Evolutionary conservation across 2,329 filamentous ascomycete genomes (phyloP).

Genomic region (Colletotrichum tropicale): DNA sequence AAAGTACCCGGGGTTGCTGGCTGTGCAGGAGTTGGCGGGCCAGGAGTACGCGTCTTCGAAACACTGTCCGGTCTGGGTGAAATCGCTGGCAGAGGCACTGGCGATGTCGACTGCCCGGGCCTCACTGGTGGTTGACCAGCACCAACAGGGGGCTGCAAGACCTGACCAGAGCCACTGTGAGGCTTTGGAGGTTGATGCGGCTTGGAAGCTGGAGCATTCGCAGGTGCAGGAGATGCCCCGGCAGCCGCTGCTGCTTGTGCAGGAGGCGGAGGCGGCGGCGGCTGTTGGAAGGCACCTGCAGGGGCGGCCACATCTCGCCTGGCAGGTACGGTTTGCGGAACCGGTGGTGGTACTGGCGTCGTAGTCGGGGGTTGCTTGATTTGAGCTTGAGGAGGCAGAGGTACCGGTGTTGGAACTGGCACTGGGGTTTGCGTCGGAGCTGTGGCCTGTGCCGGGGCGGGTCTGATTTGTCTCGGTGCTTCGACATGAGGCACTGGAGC

Average conservation of each 20-base stretch:
- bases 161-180: conserved; percentile 30
- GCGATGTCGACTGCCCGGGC: conserved; percentile 18
- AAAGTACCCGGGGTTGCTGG: conserved; percentile 28
- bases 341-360: not conserved
- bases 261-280: not conserved
- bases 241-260: not conserved
- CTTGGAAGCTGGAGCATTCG: conserved; percentile 24
- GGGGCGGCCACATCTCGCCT: conserved; percentile 10
- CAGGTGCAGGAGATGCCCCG: conserved; percentile 8
- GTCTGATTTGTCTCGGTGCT: conserved; percentile 3
- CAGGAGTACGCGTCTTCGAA: conserved; percentile 34
- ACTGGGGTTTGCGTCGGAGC: conserved; percentile 24
- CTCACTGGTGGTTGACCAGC: conserved; percentile 33
- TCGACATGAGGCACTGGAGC: not conserved
- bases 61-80: conserved; percentile 37
- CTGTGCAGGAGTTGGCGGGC: conserved; percentile 29
- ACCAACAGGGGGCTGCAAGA: conserved; percentile 41
- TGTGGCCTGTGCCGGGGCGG: conserved; percentile 26
- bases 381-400: conserved; percentile 8
- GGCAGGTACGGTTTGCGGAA: not conserved
- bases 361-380: not conserved
- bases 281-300: conserved; percentile 1
- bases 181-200: conserved; percentile 39
- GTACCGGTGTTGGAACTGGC: conserved; percentile 9
- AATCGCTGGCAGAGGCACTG: conserved; percentile 28